phyloP scores from a whole-genome alignment of 352 stramenopile species.

The Phytophthora chlamydospora region DNA sequence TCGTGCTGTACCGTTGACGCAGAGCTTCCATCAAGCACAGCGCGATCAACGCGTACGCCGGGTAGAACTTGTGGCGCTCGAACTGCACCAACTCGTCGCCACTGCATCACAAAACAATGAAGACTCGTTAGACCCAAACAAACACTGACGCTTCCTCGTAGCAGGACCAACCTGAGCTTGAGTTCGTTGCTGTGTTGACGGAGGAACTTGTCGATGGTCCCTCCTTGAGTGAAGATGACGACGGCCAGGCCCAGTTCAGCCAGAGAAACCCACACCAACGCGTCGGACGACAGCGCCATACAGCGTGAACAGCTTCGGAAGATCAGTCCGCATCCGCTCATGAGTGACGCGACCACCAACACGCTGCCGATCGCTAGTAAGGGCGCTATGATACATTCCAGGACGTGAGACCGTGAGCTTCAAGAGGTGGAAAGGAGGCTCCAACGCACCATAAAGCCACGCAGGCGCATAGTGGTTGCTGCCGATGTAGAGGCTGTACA shows the following conservation, averaged over 20 bases:
- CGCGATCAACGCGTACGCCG: conserved; percentile 67
- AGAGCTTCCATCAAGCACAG: conserved; percentile 78
- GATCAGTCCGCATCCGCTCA: conserved; percentile 71
- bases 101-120: conserved; percentile 30
- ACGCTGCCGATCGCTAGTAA: conserved; percentile 61
- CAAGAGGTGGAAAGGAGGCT: neutral
- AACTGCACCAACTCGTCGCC: conserved; percentile 55
- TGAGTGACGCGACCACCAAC: conserved; percentile 55
- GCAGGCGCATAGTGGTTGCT: conserved; percentile 68
- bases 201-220: conserved; percentile 69
- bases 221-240: conserved; percentile 79
- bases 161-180: conserved; percentile 53
- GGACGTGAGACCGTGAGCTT: neutral
- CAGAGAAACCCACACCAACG: conserved; percentile 68
- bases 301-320: conserved; percentile 52
- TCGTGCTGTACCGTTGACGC: conserved; percentile 78
- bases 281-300: conserved; percentile 59
- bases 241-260: conserved; percentile 73
- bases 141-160: neutral
- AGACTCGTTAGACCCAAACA: neutral
- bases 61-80: conserved; percentile 76
- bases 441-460: conserved; percentile 67
- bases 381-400: conserved; percentile 35
- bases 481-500: conserved; percentile 73
- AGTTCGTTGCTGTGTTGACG: conserved; percentile 70